These are phyloP conservation scores for Penicillium parvum DNA, from an alignment of 495 filamentous ascomycete genomes.

Conservation along the genomic window DNA sequence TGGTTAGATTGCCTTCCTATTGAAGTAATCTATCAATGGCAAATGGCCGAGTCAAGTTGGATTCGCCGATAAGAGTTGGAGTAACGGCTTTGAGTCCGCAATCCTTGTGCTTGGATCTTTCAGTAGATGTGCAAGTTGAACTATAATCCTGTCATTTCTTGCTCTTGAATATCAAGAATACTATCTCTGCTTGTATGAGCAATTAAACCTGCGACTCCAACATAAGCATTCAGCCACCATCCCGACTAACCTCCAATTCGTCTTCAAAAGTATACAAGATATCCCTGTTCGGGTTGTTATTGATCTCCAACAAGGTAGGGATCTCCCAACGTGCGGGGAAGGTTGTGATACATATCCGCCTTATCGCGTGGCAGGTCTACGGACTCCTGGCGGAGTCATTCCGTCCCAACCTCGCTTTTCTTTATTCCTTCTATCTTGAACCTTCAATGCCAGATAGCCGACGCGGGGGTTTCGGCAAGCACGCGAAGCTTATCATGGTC, in stretches of 20 bases:
- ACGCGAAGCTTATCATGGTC: background rate
- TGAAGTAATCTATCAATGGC: background rate
- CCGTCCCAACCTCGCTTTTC: background rate
- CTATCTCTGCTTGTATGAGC: no score
- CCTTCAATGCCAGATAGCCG: background rate
- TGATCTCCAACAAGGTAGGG: background rate
- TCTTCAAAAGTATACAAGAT: no score
- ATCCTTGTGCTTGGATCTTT: conserved; percentile 3
- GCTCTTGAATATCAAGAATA: no score
- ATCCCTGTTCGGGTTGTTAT: background rate
- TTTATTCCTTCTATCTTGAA: background rate
- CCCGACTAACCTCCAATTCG: no score
- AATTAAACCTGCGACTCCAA: no score
- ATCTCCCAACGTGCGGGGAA: conserved; percentile 11
- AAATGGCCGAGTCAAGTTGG: background rate
- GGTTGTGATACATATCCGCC: no score
- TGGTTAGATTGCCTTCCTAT: background rate
- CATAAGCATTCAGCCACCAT: no score
- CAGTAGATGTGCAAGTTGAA: background rate
- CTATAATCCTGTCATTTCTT: no score
- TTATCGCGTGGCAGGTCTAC: no score
- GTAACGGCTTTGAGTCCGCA: conserved; percentile 14
- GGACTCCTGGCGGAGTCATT: background rate
- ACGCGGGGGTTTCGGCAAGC: background rate
- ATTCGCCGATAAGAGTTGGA: conserved; percentile 5